Base-by-base conservation (phyloP, 2,329 filamentous ascomycete genomes). In the Aspergillus fructus region DNA sequence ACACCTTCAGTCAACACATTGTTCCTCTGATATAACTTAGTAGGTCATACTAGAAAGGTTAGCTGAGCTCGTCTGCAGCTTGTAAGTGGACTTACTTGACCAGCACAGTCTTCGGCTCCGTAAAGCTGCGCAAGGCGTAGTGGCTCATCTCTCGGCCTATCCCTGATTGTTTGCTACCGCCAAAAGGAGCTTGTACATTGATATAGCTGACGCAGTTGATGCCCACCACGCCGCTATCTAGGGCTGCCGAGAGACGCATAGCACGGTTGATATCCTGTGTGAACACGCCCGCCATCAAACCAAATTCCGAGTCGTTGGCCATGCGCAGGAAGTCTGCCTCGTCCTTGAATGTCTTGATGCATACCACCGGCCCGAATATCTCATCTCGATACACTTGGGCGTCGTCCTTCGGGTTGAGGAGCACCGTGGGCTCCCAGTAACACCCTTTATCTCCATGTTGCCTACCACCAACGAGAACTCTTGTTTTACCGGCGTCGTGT, bases 251-350 rank as follows among this genome's bases (percentile, higher is more conserved):
- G 3, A 59, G 21, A 2, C 57, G 48, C 54, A 62, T 11, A 4
- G 59, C 59, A 11, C 45, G 37, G 54, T 50, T 55, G n/a, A 62
- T 55, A 24, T 59, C 57, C 24, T 58, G 41, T 3, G 59, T 61
- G 5, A 61, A 61, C 0, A 61, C 59, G 4, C 56, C 57, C 1
- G 59, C 56, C 45, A 57, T 59, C 2, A 61, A 43, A 4, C 59
- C 59, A 21, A 57, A 61, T 30, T 59, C 53, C 5, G 55, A 53
- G 6, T 43, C 55, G 27, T 61, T 61, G 3, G 59, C 59, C 45
- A 50, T 56, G 11, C 19, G n/a, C 5, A 61, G 17, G 5, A 56
- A 53, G 12, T 61, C 59, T 24, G 58, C 55, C 19, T 61, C 59
- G 4, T 43, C 53, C 45, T 52, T 55, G 43, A 61, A 61, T 3